Percentiles rank a stretch among this genome's conserved stretches.
Conservation (phyloP, 2,329 filamentous ascomycete species). For the Pyrenochaeta sp. region DNA sequence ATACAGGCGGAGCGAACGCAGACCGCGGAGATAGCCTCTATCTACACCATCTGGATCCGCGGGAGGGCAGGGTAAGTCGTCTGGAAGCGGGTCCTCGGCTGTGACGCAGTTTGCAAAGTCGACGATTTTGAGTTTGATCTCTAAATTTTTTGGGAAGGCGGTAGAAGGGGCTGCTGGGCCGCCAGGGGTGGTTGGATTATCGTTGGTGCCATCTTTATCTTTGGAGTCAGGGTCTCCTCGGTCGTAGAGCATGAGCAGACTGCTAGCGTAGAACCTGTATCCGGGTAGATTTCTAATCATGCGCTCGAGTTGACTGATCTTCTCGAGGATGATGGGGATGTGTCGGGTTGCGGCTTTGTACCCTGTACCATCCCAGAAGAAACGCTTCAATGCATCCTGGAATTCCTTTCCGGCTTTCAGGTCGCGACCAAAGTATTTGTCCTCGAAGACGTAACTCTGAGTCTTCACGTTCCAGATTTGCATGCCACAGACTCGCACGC, state of each 20-base stretch:
- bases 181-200: too few species aligned
- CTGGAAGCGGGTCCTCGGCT: constrained; percentile 71
- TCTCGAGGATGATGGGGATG: constrained; percentile 85
- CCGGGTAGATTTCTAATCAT: constrained; percentile 82
- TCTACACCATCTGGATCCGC: constrained; percentile 82
- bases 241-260: constrained; percentile 94
- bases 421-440: constrained; percentile 95
- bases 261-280: constrained; percentile 95
- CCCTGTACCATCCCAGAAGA: constrained; percentile 89
- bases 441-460: constrained; percentile 89
- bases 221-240: constrained; percentile 70
- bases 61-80: constrained; percentile 76
- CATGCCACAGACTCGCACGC: constrained; percentile 92
- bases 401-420: constrained; percentile 89
- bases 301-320: constrained; percentile 80
- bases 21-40: constrained; percentile 84
- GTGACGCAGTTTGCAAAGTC: constrained; percentile 99
- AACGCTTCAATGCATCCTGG: constrained; percentile 83
- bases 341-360: constrained; percentile 81
- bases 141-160: constrained; percentile 37
- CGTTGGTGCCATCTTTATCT: constrained; percentile 36
- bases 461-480: constrained; percentile 92
- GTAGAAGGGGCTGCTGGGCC: constrained; percentile 18
- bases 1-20: constrained; percentile 80
- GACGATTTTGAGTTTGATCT: constrained; percentile 93